A percentile compares a stretch with the other conserved stretches of the same genome.
These are phyloP conservation scores for Cordyceps fumosorosea DNA, from an alignment of 2,329 filamentous ascomycete genomes.

Conservation along the genomic window DNA sequence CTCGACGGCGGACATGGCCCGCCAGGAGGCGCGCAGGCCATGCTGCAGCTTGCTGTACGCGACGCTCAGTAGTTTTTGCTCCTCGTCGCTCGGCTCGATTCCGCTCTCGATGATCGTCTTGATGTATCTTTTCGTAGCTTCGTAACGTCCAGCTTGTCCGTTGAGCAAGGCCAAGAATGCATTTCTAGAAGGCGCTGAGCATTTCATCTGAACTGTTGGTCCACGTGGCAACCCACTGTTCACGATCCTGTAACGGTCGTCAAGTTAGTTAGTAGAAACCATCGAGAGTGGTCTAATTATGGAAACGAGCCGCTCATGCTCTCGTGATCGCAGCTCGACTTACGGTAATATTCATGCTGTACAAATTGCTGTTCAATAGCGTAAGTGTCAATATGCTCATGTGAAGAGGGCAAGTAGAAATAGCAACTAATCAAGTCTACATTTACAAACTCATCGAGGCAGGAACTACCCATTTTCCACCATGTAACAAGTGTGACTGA, in stretches of 20 bases:
- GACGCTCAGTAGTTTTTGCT: not conserved
- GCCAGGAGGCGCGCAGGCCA: not conserved
- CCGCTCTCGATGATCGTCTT: not conserved
- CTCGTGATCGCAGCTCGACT: not conserved
- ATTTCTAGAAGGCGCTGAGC: not conserved
- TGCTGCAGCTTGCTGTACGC: conserved; percentile 4
- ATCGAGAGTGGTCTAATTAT: not conserved
- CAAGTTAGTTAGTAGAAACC: not conserved
- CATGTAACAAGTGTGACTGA: not conserved
- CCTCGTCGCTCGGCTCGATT: not conserved
- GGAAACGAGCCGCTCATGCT: not conserved
- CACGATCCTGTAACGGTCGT: not conserved
- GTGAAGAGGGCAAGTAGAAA: not conserved
- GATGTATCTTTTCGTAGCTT: not conserved
- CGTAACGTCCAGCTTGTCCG: not conserved
- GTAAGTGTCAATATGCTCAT: not conserved
- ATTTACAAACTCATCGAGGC: not conserved
- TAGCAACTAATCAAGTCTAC: not conserved
- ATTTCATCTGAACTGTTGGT: not conserved
- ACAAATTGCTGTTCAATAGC: not conserved
- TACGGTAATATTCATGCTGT: not conserved
- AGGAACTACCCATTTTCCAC: not conserved
- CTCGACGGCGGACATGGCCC: not conserved
- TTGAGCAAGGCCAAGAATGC: not conserved
- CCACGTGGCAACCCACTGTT: not conserved